Conservation (phyloP, 2,329 filamentous ascomycete genomes). For the Ceratocystis albifundus region DNA sequence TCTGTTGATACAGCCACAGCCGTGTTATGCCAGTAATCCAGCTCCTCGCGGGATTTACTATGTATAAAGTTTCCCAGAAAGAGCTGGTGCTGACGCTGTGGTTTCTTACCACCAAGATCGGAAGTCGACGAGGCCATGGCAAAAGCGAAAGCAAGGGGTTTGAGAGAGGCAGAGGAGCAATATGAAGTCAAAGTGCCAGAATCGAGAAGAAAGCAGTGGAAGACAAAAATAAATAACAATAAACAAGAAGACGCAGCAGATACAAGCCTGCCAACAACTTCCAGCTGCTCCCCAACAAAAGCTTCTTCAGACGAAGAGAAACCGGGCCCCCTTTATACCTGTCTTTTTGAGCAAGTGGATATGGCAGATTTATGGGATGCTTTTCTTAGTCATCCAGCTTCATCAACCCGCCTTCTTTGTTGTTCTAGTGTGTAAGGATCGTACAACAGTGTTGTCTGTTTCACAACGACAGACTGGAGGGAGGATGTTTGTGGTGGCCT, state of each 20-base stretch:
- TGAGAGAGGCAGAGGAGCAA: not conserved
- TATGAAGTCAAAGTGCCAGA: not conserved
- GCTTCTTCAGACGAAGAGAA: not conserved
- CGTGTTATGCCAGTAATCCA: constrained; percentile 42
- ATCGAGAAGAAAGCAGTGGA: not conserved
- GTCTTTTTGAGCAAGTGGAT: not conserved
- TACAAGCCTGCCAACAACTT: too few relatives aligned
- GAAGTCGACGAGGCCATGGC: not conserved
- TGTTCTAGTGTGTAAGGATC: not conserved
- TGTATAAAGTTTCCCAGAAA: constrained; percentile 48
- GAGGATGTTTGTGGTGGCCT: not conserved
- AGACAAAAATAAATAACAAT: too few relatives aligned
- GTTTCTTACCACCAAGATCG: not conserved
- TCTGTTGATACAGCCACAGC: constrained; percentile 40
- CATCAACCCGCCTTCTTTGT: not conserved
- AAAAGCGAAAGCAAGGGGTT: not conserved
- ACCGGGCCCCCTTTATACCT: not conserved
- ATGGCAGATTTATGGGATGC: not conserved
- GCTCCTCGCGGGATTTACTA: constrained; percentile 37
- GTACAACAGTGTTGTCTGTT: not conserved
- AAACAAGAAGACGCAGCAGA: not conserved
- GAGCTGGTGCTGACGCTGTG: constrained; percentile 31
- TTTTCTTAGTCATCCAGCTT: not conserved
- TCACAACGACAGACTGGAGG: not conserved
- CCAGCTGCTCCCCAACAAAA: not conserved